Percentiles rank a stretch among this genome's conserved stretches.
phyloP scores from a whole-genome alignment of 2,329 filamentous ascomycete species.

The Hypoxylon sp. region DNA sequence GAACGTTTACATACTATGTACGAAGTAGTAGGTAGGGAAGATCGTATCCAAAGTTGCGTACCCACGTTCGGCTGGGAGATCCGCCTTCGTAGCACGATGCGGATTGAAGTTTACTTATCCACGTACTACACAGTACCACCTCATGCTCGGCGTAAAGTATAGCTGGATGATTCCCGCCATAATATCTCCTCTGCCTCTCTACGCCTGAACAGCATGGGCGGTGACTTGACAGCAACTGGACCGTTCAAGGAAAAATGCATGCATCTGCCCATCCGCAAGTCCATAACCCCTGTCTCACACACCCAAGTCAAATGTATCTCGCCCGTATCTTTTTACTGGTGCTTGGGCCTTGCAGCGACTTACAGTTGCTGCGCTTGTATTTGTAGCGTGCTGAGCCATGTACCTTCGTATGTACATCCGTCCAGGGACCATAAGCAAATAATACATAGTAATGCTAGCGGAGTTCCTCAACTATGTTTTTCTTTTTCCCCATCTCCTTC shows the following conservation, averaged over 20 bases:
- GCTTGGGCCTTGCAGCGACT: constrained; percentile 20
- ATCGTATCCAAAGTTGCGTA: constrained; percentile 30
- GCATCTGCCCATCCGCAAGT: constrained; percentile 44
- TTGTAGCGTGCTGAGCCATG: background rate
- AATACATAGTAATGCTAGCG: background rate
- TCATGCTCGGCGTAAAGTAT: background rate
- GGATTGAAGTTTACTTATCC: background rate
- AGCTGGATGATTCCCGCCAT: background rate
- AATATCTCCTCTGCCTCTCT: background rate
- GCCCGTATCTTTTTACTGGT: constrained; percentile 17
- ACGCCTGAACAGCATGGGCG: constrained; percentile 5
- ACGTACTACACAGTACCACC: background rate
- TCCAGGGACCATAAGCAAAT: too few relatives aligned
- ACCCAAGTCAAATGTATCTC: constrained; percentile 36
- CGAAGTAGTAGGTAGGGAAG: too few relatives aligned
- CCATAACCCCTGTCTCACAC: constrained; percentile 43
- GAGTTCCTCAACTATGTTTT: background rate
- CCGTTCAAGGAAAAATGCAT: constrained; percentile 44
- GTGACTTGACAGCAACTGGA: constrained; percentile 34
- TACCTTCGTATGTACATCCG: background rate
- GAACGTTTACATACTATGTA: too few relatives aligned
- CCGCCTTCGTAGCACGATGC: constrained; percentile 23
- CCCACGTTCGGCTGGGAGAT: constrained; percentile 39
- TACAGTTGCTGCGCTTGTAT: constrained; percentile 7
- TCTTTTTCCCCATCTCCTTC: background rate